phyloP scores from a whole-genome alignment of 2,329 filamentous ascomycete genomes.

The Clonostachys rosea region DNA sequence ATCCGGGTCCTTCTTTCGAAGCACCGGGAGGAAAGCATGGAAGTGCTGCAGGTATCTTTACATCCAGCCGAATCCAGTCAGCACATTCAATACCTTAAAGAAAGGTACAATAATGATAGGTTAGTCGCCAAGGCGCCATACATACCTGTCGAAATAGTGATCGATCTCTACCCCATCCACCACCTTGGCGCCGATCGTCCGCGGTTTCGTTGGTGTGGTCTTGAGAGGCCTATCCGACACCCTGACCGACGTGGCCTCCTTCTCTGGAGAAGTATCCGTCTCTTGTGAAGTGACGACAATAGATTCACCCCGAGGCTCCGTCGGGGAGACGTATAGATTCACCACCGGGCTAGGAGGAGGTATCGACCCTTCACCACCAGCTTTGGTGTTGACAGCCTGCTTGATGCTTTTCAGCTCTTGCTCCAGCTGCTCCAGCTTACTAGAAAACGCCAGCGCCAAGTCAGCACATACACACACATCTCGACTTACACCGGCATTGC shows the following conservation, averaged over 20 bases:
- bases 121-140: not conserved
- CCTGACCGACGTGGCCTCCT: not conserved
- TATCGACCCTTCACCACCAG: slow-evolving; percentile 9
- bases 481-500: not conserved
- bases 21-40: slow-evolving; percentile 46
- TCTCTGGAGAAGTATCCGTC: not conserved
- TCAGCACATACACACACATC: not conserved
- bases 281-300: not conserved
- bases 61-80: no score
- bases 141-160: slow-evolving; percentile 48
- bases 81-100: no score
- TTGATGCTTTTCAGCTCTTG: slow-evolving; percentile 51
- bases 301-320: not conserved
- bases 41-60: slow-evolving; percentile 45
- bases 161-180: slow-evolving; percentile 49
- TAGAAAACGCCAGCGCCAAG: slow-evolving; percentile 11
- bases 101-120: not conserved
- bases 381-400: slow-evolving; percentile 33
- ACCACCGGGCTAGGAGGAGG: slow-evolving; percentile 10
- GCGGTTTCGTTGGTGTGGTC: slow-evolving; percentile 19
- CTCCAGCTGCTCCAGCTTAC: slow-evolving; percentile 50
- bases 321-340: not conserved
- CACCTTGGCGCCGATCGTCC: slow-evolving; percentile 39
- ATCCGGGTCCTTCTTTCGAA: slow-evolving; percentile 44
- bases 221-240: not conserved